Conservation (phyloP, 768 basidiomycete species). For the Hebeloma cylindrosporum region DNA sequence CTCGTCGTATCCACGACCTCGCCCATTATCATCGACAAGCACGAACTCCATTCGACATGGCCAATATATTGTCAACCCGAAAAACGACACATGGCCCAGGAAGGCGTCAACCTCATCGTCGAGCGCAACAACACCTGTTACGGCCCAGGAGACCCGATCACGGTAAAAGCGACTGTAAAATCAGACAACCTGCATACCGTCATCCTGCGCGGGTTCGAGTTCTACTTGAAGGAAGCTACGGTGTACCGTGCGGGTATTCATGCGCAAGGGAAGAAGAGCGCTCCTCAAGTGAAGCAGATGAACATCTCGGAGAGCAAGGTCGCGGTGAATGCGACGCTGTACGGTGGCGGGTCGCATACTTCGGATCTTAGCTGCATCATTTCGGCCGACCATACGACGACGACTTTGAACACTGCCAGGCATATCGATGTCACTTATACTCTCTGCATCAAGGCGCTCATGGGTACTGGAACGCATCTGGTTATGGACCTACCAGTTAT, state of each 20-base stretch:
- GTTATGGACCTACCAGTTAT: slow-evolving; percentile 77
- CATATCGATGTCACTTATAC: slow-evolving; percentile 87
- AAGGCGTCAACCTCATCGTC: slow-evolving; percentile 73
- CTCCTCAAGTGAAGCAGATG: slow-evolving; percentile 52
- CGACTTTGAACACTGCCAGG: slow-evolving; percentile 77
- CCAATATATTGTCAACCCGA: slow-evolving; percentile 84
- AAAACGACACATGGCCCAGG: slow-evolving; percentile 60
- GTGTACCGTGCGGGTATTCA: slow-evolving; percentile 68
- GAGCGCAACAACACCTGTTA: slow-evolving; percentile 78
- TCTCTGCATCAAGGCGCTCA: slow-evolving; percentile 72
- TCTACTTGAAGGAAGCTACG: slow-evolving; percentile 74
- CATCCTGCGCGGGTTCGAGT: slow-evolving; percentile 81
- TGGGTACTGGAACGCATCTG: slow-evolving; percentile 64
- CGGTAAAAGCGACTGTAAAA: slow-evolving; percentile 68
- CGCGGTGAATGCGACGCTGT: slow-evolving; percentile 70
- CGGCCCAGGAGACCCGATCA: slow-evolving; percentile 81
- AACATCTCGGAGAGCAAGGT: slow-evolving; percentile 71
- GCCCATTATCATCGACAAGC: slow-evolving; percentile 84
- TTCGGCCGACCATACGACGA: slow-evolving; percentile 72
- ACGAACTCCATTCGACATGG: slow-evolving; percentile 92
- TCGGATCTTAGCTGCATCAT: slow-evolving; percentile 74
- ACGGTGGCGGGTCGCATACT: slow-evolving; percentile 67
- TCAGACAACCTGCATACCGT: slow-evolving; percentile 68
- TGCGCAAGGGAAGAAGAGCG: slow-evolving; percentile 53
- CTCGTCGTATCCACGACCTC: slow-evolving; percentile 66